Conservation (phyloP, 1,284 basidiomycete species). For the Sporisorium reilianum region DNA sequence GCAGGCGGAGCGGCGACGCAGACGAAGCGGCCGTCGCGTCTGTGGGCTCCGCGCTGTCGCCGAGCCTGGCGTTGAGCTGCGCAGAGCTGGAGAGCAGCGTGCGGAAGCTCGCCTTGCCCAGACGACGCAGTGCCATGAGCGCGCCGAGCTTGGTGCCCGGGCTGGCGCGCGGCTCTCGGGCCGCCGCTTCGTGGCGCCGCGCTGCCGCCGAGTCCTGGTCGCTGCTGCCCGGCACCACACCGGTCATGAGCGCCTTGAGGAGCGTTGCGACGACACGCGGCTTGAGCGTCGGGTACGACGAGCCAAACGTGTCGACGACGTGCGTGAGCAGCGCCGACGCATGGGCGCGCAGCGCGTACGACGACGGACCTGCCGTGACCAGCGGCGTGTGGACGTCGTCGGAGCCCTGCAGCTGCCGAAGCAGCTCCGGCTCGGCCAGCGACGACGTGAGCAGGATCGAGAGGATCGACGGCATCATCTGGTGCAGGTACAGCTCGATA, state of each 20-base stretch:
- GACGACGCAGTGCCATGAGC: conserved; percentile 58
- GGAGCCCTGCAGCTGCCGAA: conserved; percentile 19
- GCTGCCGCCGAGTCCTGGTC: conserved; percentile 44
- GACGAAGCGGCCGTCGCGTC: conserved; percentile 4
- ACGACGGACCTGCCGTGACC: conserved; percentile 36
- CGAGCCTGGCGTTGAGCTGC: conserved; percentile 33
- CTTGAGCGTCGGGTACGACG: conserved; percentile 82
- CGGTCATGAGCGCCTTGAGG: conserved; percentile 82
- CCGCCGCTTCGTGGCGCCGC: conserved; percentile 15
- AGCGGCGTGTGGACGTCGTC: conserved; percentile 34
- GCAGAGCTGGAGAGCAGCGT: conserved; percentile 48
- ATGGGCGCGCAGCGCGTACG: conserved; percentile 52
- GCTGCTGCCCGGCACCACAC: conserved; percentile 29
- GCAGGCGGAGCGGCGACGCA: conserved; percentile 33
- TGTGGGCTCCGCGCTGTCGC: conserved; percentile 18
- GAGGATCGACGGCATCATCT: conserved; percentile 91
- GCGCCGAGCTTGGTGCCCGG: conserved; percentile 65
- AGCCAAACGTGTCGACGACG: conserved; percentile 76
- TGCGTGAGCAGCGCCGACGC: conserved; percentile 78
- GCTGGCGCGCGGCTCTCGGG: conserved; percentile 39
- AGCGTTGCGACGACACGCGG: conserved; percentile 93
- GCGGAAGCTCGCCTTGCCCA: conserved; percentile 62
- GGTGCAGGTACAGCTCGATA: conserved; percentile 94
- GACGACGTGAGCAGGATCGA: conserved; percentile 89
- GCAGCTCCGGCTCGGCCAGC: conserved; percentile 71